Evolutionary conservation across 2,329 filamentous ascomycete genomes (phyloP).

Genomic region (Westerdykella ornata): DNA sequence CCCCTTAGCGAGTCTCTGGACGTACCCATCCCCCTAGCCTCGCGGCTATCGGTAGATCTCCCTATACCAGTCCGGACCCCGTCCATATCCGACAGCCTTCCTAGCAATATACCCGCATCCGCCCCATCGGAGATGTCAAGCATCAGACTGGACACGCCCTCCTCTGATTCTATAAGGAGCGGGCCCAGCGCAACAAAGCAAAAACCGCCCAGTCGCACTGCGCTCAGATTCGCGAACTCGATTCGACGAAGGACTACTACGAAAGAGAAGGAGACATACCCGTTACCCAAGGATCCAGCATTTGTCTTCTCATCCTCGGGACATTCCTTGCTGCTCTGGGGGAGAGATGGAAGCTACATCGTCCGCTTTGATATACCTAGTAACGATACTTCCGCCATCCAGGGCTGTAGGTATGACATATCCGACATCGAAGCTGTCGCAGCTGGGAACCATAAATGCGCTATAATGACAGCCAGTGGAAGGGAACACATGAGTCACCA

Average conservation of each 20-base stretch:
- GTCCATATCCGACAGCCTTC: conserved; percentile 5
- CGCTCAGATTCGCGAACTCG: conserved; percentile 15
- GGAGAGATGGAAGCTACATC: conserved; percentile 13
- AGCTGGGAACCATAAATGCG: conserved; percentile 30
- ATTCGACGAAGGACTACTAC: conserved; percentile 15
- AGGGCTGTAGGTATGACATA: conserved; percentile 30
- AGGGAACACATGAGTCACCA: neutral
- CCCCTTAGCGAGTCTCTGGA: conserved; percentile 20
- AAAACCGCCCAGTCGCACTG: conserved; percentile 17
- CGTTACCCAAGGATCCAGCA: conserved; percentile 25
- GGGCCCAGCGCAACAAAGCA: conserved; percentile 10
- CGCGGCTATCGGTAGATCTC: conserved; percentile 18
- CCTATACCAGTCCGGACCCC: conserved; percentile 19
- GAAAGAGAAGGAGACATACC: conserved; percentile 12
- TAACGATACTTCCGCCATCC: conserved; percentile 20
- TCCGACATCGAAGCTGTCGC: conserved; percentile 27
- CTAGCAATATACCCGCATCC: conserved; percentile 7
- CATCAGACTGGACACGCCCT: conserved; percentile 9
- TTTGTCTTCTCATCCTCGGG: conserved; percentile 29
- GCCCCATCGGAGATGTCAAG: conserved; percentile 11
- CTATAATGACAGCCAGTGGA: conserved; percentile 22
- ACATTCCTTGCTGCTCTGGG: conserved; percentile 18
- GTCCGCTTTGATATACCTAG: conserved; percentile 25
- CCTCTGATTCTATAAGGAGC: conserved; percentile 14
- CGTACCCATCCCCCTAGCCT: conserved; percentile 17